Evolutionary conservation across 2,329 filamentous ascomycete species (phyloP), one percentile per base, ranked within the genome.

Genomic region (Colletotrichum neosansevieriae): DNA sequence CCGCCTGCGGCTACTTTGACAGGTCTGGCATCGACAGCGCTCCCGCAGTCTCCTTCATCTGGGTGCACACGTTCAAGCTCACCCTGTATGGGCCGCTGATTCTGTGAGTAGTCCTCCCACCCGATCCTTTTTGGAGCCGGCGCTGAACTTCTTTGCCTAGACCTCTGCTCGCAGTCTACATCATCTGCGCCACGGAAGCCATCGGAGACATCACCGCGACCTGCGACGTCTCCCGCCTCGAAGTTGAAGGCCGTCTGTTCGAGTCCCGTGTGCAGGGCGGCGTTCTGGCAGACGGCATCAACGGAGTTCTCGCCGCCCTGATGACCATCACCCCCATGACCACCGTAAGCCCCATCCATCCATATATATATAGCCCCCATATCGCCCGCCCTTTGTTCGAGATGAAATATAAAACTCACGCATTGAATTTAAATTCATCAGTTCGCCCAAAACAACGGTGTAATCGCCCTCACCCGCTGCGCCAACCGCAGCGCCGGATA

Each of bases 391-490:
- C n/a, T n/a, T n/a, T n/a, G n/a, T n/a, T n/a, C n/a, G n/a, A n/a
- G n/a, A n/a, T n/a, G n/a, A n/a, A n/a, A 24, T 24, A 4, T 5
- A 24, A 24, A 24, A 5, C 21, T 21, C 2, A 24, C 45, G 49
- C 12, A 47, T 17, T 17, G 4, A 24, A 19, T 32, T n/a, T n/a
- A n/a, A 3, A 19, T 29, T 4, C n/a, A 42, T 21, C 19, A 69
- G 56, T 94, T 94, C 73, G 92, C 92, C 0, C 92, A 94, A 77
- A 95, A 95, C 81, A 94, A 95, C 76, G 92, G 92, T 40, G 92
- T 95, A 58, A 94, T 96, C 69, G 91, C 92, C 0, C 83, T 96
- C 50, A 96, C 93, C 0, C 87, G 92, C 15, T 95, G 92, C 76
- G 93, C 93, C 1, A 95, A 94, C 77, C 88, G 93, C 61, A 91